Evolutionary conservation across 176 grass and related monocot species (phyloP).

Genomic region (Cenchrus purpureus): DNA sequence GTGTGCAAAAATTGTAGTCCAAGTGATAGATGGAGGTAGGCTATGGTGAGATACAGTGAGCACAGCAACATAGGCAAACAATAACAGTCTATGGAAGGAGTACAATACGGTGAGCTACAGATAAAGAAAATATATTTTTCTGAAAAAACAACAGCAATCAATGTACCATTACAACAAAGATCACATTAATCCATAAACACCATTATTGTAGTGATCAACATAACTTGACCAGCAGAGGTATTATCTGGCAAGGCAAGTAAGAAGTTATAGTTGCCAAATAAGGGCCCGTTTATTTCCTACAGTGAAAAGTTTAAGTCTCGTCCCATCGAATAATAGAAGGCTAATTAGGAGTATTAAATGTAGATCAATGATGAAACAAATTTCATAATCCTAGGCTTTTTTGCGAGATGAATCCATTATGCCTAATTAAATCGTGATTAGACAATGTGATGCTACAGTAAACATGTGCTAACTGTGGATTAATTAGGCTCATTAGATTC

Average conservation of each 20-base stretch:
- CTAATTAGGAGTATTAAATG: too few species aligned
- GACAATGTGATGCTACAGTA: too few species aligned
- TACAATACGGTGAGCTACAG: slow-evolving; percentile 3
- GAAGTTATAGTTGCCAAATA: neutral
- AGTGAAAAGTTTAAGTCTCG: too few species aligned
- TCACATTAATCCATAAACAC: neutral
- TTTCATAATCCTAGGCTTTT: too few species aligned
- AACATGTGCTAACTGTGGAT: too few species aligned
- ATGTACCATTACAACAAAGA: neutral
- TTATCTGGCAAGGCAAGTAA: neutral
- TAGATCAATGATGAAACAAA: too few species aligned
- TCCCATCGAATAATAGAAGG: too few species aligned
- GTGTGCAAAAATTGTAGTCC: neutral
- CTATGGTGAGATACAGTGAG: neutral
- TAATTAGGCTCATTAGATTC: too few species aligned
- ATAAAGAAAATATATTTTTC: slow-evolving; percentile 11
- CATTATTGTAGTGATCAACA: neutral
- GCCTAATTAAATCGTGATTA: too few species aligned
- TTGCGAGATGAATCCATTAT: too few species aligned
- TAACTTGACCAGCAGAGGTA: neutral
- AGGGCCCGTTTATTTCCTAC: too few species aligned
- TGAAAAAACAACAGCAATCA: neutral
- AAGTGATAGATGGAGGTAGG: neutral
- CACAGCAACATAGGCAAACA: neutral
- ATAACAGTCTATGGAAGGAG: neutral